Evolutionary conservation across 768 basidiomycete species (phyloP), one percentile per base, ranked within the genome.

Genomic region (Mycena venus): DNA sequence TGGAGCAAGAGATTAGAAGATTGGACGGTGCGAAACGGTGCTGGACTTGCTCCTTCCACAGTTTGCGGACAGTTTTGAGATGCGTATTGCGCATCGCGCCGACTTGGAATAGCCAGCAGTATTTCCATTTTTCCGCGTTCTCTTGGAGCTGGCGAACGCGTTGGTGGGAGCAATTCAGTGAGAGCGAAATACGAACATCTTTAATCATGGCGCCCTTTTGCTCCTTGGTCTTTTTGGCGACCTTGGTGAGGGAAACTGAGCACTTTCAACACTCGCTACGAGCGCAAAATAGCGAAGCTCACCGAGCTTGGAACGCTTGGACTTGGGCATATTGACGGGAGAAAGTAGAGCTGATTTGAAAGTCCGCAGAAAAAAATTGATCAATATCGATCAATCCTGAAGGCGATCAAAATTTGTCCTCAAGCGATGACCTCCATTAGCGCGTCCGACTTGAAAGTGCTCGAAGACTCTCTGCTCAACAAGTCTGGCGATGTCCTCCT

Each of bases 51-150:
- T 95, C 95, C 88, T 96, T 95, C 98, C 98, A 99, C 75, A 95
- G 87, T 72, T 92, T 92, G 76, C 98, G 90, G 58, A 99, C 95
- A 63, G 96, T 96, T 88, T 99, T 97, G 44, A 99, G 86, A 84
- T 96, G 94, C 31, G 96, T 87, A 85, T 98, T 99, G 73, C 98
- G 89, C 96, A 99, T 98, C 77, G 96, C 92, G 19, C 97, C 97
- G 7, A 99, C 96, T 78, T 94, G 92, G 81, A 99, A 98, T 44
- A 99, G 82, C 96, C 97, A 99, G 85, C 96, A 94, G 83, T 98
- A 97, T 80, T 91, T 91, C 93, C 95, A 99, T 86, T 96, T 95
- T 77, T 97, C 96, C 25, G 92, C 86, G 81, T 92, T 92, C 80
- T 89, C 89, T 87, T 96, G 94, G 66, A 99, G 86, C 96, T 97